Conservation (phyloP, 805 yeast genomes). For the Millerozyma acaciae region DNA sequence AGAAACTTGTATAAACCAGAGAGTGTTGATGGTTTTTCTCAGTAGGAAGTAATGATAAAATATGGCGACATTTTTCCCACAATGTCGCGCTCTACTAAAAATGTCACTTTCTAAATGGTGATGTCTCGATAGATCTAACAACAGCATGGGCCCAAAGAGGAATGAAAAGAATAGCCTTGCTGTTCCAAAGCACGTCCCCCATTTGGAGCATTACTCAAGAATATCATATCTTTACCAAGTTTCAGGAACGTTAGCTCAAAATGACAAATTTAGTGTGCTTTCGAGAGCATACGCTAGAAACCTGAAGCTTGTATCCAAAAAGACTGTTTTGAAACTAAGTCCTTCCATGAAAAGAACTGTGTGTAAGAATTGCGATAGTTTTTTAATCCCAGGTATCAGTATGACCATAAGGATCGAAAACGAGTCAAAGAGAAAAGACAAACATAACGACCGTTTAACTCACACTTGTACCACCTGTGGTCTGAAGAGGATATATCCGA, state of each 20-base stretch:
- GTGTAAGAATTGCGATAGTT: conserved; percentile 63
- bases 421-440: conserved; percentile 25
- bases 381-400: conserved; percentile 48
- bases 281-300: conserved; percentile 54
- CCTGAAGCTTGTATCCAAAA: conserved; percentile 60
- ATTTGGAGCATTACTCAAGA: conserved; percentile 58
- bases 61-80: conserved; percentile 1
- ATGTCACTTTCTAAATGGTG: not conserved
- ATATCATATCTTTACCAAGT: conserved; percentile 58
- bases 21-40: too few species aligned
- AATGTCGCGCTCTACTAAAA: not conserved
- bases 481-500: conserved; percentile 51
- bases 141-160: conserved; percentile 6
- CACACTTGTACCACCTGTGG: conserved; percentile 54
- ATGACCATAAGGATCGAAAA: conserved; percentile 40
- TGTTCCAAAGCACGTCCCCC: conserved; percentile 40
- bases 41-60: too few species aligned
- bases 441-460: conserved; percentile 45
- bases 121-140: not conserved
- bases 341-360: conserved; percentile 63
- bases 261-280: conserved; percentile 34
- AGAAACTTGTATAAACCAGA: too few species aligned
- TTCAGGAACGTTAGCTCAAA: conserved; percentile 36
- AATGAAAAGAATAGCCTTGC: conserved; percentile 11
- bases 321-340: conserved; percentile 59